Evolutionary conservation across 2,329 filamentous ascomycete species (phyloP).

Genomic region (Ampelomyces quisqualis): DNA sequence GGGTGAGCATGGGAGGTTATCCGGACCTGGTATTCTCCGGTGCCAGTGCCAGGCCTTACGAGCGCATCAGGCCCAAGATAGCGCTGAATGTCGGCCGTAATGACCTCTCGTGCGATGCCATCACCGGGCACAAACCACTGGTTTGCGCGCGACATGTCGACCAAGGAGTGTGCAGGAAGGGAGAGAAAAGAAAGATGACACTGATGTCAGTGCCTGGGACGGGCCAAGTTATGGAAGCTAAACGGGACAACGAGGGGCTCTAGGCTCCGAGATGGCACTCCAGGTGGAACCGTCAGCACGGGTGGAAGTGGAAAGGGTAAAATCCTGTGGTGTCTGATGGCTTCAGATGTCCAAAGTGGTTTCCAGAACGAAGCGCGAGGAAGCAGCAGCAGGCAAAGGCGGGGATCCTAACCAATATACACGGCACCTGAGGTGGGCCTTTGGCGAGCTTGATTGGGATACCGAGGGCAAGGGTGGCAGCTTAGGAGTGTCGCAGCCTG

Average conservation of each 20-base stretch:
- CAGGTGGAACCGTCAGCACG: conserved; percentile 23
- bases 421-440: conserved; percentile 34
- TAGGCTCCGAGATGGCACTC: conserved; percentile 33
- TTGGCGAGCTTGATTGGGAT: conserved; percentile 32
- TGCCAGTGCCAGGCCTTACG: conserved; percentile 50
- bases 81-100: conserved; percentile 55
- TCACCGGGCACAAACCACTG: conserved; percentile 54
- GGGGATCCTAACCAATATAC: conserved; percentile 43
- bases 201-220: conserved; percentile 40
- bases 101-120: conserved; percentile 55
- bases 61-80: conserved; percentile 55
- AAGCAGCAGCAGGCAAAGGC: conserved; percentile 32
- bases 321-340: conserved; percentile 25
- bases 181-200: conserved; percentile 37
- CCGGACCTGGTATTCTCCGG: conserved; percentile 49
- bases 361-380: conserved; percentile 31
- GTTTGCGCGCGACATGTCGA: conserved; percentile 42
- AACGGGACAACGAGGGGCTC: conserved; percentile 33
- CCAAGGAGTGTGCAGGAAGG: conserved; percentile 18
- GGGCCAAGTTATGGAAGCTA: conserved; percentile 40
- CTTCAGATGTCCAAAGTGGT: conserved; percentile 24
- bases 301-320: conserved; percentile 28
- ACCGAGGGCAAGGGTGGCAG: conserved; percentile 19
- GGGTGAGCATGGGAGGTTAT: conserved; percentile 12
- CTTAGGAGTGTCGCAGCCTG: conserved; percentile 19